A percentile compares a stretch with the other conserved stretches of the same genome.
phyloP scores from a whole-genome alignment of 176 grass and related monocot species.

The Oryza coarctata region DNA sequence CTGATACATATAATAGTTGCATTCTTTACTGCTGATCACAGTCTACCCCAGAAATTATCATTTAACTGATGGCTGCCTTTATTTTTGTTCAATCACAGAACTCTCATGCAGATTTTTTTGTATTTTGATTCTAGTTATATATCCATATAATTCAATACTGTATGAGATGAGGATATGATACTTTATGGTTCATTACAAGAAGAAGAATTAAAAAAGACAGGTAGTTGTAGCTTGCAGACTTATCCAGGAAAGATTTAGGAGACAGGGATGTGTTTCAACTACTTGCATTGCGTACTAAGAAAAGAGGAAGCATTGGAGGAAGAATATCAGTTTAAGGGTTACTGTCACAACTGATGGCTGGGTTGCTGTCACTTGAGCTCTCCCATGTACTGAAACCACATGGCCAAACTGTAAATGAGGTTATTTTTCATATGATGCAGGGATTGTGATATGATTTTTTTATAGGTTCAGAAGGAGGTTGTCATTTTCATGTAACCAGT shows the following conservation, averaged over 20 bases:
- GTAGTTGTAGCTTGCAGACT: conserved; percentile 17
- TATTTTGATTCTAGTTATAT: neutral
- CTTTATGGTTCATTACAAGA: neutral
- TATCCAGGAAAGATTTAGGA: conserved; percentile 14
- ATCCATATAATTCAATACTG: neutral
- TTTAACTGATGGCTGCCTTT: neutral
- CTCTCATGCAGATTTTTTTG: neutral
- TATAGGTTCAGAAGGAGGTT: neutral
- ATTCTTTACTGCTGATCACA: conserved; percentile 24
- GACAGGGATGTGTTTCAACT: conserved; percentile 16
- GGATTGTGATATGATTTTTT: neutral
- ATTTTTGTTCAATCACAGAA: neutral
- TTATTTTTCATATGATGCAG: neutral
- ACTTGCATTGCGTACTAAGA: conserved; percentile 43
- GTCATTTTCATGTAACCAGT: conserved; percentile 33
- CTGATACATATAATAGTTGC: conserved; percentile 20
- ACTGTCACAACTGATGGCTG: conserved; percentile 35
- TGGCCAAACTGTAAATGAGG: conserved; percentile 3
- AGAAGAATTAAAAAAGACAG: neutral
- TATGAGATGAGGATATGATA: neutral
- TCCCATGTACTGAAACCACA: conserved; percentile 10
- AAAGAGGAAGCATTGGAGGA: conserved; percentile 23
- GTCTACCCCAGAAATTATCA: neutral
- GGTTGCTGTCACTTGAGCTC: neutral
- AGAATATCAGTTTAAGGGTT: conserved; percentile 36